These are phyloP conservation scores for Marasmius oreades DNA, from an alignment of 1,284 basidiomycete species.

Conservation along the genomic window DNA sequence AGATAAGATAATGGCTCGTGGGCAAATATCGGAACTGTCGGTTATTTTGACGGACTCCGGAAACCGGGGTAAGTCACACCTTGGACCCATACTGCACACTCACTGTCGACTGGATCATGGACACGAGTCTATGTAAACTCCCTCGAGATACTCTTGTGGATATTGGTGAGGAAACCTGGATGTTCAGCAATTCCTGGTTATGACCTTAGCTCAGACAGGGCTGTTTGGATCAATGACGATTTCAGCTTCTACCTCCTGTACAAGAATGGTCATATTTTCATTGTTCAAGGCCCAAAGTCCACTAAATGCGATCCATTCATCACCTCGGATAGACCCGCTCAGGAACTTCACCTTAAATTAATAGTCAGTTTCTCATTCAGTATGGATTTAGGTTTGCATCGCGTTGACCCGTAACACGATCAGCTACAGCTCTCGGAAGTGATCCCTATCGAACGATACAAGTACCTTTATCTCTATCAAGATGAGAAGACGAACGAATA, in stretches of 20 bases:
- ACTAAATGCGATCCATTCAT: conserved; percentile 18
- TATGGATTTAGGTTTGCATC: background rate
- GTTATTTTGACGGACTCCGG: no score
- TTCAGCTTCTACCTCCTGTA: conserved; percentile 20
- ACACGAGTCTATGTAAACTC: conserved; percentile 1
- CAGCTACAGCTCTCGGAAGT: background rate
- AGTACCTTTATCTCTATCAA: background rate
- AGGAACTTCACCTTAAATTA: conserved; percentile 7
- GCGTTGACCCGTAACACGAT: background rate
- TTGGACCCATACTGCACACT: no score
- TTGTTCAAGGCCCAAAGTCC: conserved; percentile 35
- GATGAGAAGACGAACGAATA: background rate
- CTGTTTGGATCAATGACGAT: background rate
- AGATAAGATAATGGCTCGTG: no score
- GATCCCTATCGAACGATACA: background rate
- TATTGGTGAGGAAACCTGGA: background rate
- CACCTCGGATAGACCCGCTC: conserved; percentile 2
- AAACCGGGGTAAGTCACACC: background rate
- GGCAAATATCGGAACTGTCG: no score
- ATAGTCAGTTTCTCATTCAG: background rate
- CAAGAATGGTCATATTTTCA: conserved; percentile 32
- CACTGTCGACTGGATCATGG: background rate
- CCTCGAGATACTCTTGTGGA: conserved; percentile 1
- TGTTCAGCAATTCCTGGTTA: background rate
- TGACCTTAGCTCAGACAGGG: background rate